Conservation (phyloP, 2,329 filamentous ascomycete species). For the Fusarium hainanense region DNA sequence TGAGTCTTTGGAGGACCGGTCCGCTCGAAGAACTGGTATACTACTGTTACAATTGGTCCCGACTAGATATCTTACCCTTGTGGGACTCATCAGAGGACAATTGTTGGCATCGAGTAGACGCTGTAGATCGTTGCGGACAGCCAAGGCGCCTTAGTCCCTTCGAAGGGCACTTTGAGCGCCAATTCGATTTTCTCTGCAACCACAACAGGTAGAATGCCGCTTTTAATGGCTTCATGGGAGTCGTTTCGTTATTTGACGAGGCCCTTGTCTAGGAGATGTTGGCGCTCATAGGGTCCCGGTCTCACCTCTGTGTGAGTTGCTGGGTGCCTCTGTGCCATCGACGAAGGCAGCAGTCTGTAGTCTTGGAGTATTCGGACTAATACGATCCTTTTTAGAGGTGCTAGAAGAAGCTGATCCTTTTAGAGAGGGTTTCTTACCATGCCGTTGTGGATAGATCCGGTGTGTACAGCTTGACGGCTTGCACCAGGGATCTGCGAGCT, state of each 20-base stretch:
- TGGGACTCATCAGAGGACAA: neutral
- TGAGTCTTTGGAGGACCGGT: neutral
- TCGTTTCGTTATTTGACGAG: neutral
- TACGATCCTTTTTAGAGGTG: too few species aligned
- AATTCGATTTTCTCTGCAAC: conserved; percentile 2
- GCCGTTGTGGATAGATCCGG: too few species aligned
- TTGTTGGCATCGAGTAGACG: neutral
- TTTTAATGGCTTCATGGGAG: neutral
- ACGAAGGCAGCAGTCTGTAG: too few species aligned
- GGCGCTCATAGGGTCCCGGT: too few species aligned
- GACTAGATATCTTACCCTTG: neutral
- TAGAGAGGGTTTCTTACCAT: too few species aligned
- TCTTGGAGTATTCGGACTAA: too few species aligned
- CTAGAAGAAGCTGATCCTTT: too few species aligned
- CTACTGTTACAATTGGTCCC: neutral
- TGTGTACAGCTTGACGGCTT: too few species aligned
- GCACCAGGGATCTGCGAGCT: too few species aligned
- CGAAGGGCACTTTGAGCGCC: neutral
- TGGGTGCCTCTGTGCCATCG: too few species aligned
- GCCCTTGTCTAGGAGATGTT: neutral
- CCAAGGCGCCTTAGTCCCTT: neutral
- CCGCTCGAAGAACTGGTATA: neutral
- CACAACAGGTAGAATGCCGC: neutral
- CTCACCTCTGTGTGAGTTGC: too few species aligned
- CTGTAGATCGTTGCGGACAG: neutral